Evolutionary conservation across 1,284 basidiomycete species (phyloP), one percentile per base, ranked within the genome.

Genomic region (Leccinum subrobustum): DNA sequence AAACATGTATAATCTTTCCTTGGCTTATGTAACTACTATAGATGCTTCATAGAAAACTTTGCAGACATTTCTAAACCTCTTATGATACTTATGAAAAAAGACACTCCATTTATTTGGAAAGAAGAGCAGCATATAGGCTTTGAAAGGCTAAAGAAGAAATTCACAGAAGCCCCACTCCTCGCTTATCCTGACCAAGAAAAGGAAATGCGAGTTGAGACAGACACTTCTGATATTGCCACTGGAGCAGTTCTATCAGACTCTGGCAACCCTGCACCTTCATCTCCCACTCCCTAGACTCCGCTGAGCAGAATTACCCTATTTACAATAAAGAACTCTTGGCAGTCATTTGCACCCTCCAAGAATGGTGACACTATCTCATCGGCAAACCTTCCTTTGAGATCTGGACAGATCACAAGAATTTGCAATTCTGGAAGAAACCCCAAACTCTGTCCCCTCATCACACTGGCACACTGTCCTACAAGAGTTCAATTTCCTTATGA

Each of bases 41-140:
- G 6, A 18, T 1, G 1, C 3, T 50, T 50, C 47, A 50, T 50
- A 6, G 20, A 50, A 1, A 12, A 25, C 4, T 50, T 6, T 1
- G 3, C 23, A 5, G 11, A 48, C 0, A 23, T 25, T 4, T 14
- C 18, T 4, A 48, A 25, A 7, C 23, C 5, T 1, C 12, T 7
- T 11, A 25, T 2, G 0, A 6, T 25, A 9, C 5, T 16, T 12
- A 50, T 5, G 0, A 50, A 50, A 25, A 25, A 25, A 6, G 47
- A 50, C 3, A 11, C 8, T 1, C 12, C 12, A 0, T 25, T 20
- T 2, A 14, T 7, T 0, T 25, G 23, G 12, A 25, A 25, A 12
- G 3, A 20, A 25, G 12, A 12, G 16, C 7, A 20, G 14, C 11
- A 25, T 1, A 6, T 0, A n/a, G 23, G 1, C 2, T 48, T 23